These are phyloP conservation scores for Hymenotorrendiella dingleyae DNA, from an alignment of 2,329 filamentous ascomycete species.

Conservation along the genomic window DNA sequence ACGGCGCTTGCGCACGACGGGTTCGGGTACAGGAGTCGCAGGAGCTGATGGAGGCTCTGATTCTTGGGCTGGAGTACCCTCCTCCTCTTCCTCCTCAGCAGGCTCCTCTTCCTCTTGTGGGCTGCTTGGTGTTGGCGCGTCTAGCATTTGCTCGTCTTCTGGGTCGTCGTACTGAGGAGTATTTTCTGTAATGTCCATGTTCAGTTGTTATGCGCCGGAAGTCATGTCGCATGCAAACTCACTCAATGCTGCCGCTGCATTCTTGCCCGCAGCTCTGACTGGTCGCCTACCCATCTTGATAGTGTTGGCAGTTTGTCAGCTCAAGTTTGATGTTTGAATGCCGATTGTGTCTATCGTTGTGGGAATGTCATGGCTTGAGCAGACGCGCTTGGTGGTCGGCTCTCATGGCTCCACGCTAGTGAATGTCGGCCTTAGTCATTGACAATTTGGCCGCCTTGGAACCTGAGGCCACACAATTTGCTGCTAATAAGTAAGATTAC, in stretches of 20 bases:
- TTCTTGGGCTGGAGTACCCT: conserved; percentile 38
- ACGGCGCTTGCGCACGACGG: conserved; percentile 66
- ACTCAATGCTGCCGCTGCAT: conserved; percentile 48
- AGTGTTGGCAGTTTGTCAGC: too few species aligned
- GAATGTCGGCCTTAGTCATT: too few species aligned
- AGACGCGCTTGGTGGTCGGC: neutral
- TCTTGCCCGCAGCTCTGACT: conserved; percentile 48
- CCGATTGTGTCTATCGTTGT: neutral
- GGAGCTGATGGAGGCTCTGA: conserved; percentile 40
- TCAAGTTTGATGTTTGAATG: neutral
- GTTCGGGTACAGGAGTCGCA: conserved; percentile 29
- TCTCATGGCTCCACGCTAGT: too few species aligned
- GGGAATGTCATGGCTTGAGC: neutral
- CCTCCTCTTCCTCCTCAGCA: conserved; percentile 42
- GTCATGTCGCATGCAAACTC: conserved; percentile 26
- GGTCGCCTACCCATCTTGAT: conserved; percentile 40
- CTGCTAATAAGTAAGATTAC: too few species aligned
- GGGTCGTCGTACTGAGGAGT: conserved; percentile 40
- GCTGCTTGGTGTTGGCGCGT: conserved; percentile 30
- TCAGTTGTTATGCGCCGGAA: conserved; percentile 14
- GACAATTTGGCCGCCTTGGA: too few species aligned
- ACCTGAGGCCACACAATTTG: too few species aligned
- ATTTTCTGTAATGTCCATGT: conserved; percentile 35
- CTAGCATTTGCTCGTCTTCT: conserved; percentile 41
- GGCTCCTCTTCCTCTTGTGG: conserved; percentile 34